Conservation (phyloP, 768 basidiomycete species). For the Goffeauzyma gilvescens region DNA sequence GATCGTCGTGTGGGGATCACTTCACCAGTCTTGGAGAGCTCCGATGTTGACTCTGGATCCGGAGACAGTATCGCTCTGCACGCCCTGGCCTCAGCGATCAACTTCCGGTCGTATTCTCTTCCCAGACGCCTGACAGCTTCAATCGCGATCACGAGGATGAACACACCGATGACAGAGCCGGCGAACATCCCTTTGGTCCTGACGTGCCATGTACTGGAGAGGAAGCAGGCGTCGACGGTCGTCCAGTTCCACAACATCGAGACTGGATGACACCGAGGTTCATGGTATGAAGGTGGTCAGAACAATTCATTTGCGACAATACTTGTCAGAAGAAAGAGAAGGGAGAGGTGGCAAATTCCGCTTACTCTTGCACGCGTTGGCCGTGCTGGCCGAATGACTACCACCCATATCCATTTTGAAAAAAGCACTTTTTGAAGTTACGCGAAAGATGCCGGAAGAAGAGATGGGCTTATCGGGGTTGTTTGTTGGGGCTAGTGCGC, state of each 20-base stretch:
- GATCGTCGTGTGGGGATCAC: background rate
- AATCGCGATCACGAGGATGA: constrained; percentile 28
- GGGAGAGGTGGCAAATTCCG: no score
- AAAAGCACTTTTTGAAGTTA: no score
- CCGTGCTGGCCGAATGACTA: no score
- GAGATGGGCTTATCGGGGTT: no score
- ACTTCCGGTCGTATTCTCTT: constrained; percentile 29
- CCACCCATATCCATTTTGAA: no score
- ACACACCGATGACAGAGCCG: constrained; percentile 30
- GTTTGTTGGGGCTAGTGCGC: no score
- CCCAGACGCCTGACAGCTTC: constrained; percentile 26
- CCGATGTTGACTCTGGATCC: background rate
- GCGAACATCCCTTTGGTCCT: constrained; percentile 22
- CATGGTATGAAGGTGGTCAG: no score
- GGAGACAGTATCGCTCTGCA: background rate
- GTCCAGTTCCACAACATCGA: constrained; percentile 32
- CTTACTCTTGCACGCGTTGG: no score
- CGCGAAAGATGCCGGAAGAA: no score
- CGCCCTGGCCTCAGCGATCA: constrained; percentile 11
- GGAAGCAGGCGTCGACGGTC: constrained; percentile 31
- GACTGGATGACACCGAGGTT: no score
- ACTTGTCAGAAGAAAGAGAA: no score
- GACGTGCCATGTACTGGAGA: constrained; percentile 26
- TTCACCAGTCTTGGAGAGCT: background rate
- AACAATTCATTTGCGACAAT: no score